phyloP scores from a whole-genome alignment of 345 rosid genomes.

The Eucalyptus tenuipes region DNA sequence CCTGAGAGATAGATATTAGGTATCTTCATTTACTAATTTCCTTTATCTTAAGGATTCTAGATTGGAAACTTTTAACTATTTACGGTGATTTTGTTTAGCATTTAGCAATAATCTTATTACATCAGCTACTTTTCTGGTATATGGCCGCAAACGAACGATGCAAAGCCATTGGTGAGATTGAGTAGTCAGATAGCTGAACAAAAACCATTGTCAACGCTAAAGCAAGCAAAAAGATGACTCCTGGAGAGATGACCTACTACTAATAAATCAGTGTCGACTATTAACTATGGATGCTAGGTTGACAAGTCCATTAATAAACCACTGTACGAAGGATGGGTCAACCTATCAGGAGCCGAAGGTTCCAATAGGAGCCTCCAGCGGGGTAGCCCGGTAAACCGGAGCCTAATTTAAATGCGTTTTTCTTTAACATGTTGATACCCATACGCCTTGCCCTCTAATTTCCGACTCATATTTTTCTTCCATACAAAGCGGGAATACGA shows the following conservation, averaged over 20 bases:
- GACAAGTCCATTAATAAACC: no score
- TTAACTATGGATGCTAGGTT: no score
- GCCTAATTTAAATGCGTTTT: no score
- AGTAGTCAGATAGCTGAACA: neutral
- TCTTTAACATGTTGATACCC: fast-evolving
- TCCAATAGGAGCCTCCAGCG: fast-evolving
- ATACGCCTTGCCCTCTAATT: fast-evolving
- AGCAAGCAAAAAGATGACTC: neutral
- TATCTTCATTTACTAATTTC: no score
- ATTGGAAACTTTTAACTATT: no score
- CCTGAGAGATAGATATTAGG: no score
- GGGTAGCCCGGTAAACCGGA: fast-evolving
- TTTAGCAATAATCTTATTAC: no score
- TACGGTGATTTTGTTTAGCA: no score
- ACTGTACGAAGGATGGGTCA: no score
- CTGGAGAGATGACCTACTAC: neutral
- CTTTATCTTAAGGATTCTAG: no score
- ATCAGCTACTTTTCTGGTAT: no score
- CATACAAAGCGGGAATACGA: fast-evolving
- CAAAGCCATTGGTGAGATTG: neutral
- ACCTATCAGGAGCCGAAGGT: fast-evolving
- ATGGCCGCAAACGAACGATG: no score
- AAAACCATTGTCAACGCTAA: neutral
- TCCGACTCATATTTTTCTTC: fast-evolving
- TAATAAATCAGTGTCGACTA: neutral